These are phyloP conservation scores for Pseudogymnoascus sp. DNA, from an alignment of 2,329 filamentous ascomycete species.

Conservation along the genomic window DNA sequence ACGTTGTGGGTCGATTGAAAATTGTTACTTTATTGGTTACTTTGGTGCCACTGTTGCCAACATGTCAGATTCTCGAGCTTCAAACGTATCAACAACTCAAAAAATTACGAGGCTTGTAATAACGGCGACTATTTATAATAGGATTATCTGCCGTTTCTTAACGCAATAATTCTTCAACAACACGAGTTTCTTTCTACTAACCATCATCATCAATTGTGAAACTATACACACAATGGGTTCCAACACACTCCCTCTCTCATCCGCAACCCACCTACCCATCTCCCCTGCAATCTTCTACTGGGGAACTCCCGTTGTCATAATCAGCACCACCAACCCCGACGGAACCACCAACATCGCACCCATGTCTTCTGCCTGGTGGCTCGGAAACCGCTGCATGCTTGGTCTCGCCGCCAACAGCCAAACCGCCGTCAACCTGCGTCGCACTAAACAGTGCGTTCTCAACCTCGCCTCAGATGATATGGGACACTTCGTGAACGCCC, in stretches of 20 bases:
- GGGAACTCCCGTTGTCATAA: constrained; percentile 35
- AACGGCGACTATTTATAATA: background rate
- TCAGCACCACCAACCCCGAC: constrained; percentile 36
- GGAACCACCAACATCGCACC: constrained; percentile 35
- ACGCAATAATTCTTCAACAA: background rate
- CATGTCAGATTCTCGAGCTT: background rate
- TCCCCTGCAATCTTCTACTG: constrained; percentile 36
- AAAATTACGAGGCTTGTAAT: background rate
- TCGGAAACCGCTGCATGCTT: constrained; percentile 37
- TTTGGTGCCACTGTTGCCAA: background rate
- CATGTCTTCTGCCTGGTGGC: constrained; percentile 40
- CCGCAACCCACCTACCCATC: constrained; percentile 21
- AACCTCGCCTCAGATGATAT: constrained; percentile 37
- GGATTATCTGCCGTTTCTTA: background rate
- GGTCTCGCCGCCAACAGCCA: constrained; percentile 32
- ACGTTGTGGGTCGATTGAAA: background rate
- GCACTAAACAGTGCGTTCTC: constrained; percentile 37
- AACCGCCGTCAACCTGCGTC: constrained; percentile 35
- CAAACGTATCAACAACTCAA: background rate
- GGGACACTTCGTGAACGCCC: constrained; percentile 26
- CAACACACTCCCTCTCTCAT: background rate
- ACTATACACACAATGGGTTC: background rate
- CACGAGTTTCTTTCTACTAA: background rate
- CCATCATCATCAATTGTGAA: background rate
- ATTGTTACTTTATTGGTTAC: background rate